Conservation (phyloP, 805 yeast species). For the Hemisphaericaspora nanyangensis region DNA sequence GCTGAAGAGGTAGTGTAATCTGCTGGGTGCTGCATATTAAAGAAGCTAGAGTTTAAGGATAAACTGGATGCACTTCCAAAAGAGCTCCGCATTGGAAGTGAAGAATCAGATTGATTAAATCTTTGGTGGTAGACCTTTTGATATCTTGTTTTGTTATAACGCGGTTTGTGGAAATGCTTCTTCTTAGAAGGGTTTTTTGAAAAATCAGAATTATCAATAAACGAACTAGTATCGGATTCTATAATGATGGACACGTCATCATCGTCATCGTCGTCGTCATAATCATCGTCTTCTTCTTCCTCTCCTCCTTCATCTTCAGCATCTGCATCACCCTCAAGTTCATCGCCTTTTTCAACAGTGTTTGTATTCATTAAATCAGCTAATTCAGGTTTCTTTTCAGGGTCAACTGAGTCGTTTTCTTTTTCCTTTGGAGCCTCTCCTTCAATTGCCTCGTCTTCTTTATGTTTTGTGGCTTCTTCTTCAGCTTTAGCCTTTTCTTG, state of each 20-base stretch:
- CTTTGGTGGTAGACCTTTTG: constrained; percentile 12
- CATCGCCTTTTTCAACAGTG: constrained; percentile 4
- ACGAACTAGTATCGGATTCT: constrained; percentile 25
- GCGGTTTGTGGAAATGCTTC: background rate
- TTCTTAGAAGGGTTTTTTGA: constrained; percentile 2
- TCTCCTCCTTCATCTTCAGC: constrained; percentile 8
- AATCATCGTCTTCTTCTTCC: constrained; percentile 20
- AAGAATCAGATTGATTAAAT: constrained; percentile 20
- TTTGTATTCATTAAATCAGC: no score
- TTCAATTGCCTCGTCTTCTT: constrained; percentile 6
- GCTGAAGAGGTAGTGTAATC: background rate
- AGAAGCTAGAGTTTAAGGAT: constrained; percentile 15
- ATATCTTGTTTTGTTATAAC: constrained; percentile 1
- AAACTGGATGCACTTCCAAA: constrained; percentile 16
- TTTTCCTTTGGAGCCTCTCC: constrained; percentile 6
- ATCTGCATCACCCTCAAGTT: background rate
- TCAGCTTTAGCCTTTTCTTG: constrained; percentile 8
- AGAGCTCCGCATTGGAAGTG: constrained; percentile 12
- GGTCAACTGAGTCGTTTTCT: no score
- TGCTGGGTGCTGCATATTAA: constrained; percentile 8
- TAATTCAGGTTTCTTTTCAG: no score
- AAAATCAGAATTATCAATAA: constrained; percentile 3
- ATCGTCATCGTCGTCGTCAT: constrained; percentile 30
- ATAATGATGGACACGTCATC: constrained; percentile 38
- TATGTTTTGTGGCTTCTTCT: constrained; percentile 4